Evolutionary conservation across 1,139 yeast genomes (phyloP).

Genomic region (Nematodospora anomalae): DNA sequence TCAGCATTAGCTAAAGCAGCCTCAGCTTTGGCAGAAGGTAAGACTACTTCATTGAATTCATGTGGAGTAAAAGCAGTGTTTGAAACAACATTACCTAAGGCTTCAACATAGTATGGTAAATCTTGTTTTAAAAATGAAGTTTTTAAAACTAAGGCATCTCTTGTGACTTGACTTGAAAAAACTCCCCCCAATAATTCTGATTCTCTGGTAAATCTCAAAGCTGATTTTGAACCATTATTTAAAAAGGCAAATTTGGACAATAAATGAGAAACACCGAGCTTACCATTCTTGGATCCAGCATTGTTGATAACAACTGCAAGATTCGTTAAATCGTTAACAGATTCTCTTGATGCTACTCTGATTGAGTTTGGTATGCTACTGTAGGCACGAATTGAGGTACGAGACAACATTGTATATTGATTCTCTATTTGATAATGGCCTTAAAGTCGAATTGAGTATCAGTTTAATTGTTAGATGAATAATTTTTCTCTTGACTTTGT

Average conservation of each 20-base stretch:
- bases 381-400: conserved; percentile 49
- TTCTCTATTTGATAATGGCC: background rate
- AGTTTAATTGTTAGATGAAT: background rate
- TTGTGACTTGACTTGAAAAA: conserved; percentile 66
- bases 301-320: conserved; percentile 70
- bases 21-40: conserved; percentile 73
- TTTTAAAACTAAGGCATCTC: conserved; percentile 80
- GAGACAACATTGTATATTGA: conserved; percentile 36
- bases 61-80: conserved; percentile 77
- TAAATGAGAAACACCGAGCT: conserved; percentile 85
- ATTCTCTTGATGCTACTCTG: conserved; percentile 47
- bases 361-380: conserved; percentile 46
- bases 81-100: conserved; percentile 74
- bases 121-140: conserved; percentile 84
- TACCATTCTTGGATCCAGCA: conserved; percentile 81
- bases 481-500: conserved; percentile 5
- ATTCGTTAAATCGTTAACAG: conserved; percentile 63
- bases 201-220: conserved; percentile 92
- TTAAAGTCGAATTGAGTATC: background rate
- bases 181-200: conserved; percentile 90
- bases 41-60: conserved; percentile 78
- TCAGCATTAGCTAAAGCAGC: conserved; percentile 47
- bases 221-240: conserved; percentile 81
- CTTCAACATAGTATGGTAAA: conserved; percentile 89
- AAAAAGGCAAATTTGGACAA: conserved; percentile 83